Evolutionary conservation across 108 stramenopile genomes (phyloP).

Genomic region (Skeletonema potamos): DNA sequence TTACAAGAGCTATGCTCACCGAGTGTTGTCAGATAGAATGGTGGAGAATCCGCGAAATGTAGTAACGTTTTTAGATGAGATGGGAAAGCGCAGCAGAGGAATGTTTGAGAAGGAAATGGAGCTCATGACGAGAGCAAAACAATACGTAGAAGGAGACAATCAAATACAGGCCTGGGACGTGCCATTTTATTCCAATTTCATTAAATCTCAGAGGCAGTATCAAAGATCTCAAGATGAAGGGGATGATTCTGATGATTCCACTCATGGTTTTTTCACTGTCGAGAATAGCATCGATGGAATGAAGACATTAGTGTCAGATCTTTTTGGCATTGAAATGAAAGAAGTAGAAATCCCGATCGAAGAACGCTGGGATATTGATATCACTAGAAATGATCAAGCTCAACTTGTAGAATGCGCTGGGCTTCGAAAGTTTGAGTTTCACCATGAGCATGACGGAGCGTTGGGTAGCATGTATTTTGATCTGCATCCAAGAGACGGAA

Average conservation of each 20-base stretch:
- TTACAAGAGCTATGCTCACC: slow-evolving; percentile 73
- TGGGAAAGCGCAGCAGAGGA: slow-evolving; percentile 36
- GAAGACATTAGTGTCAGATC: slow-evolving; percentile 53
- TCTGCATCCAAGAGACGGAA: slow-evolving; percentile 85
- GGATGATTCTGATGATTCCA: slow-evolving; percentile 28
- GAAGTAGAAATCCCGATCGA: slow-evolving; percentile 54
- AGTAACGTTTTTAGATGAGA: slow-evolving; percentile 47
- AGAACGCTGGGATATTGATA: slow-evolving; percentile 79
- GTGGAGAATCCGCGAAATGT: slow-evolving; percentile 56
- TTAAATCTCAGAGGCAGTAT: slow-evolving; percentile 59
- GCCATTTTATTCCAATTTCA: slow-evolving; percentile 62
- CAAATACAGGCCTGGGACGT: slow-evolving; percentile 89
- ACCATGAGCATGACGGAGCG: slow-evolving; percentile 45
- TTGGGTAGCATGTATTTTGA: slow-evolving; percentile 95
- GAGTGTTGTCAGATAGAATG: slow-evolving; percentile 81
- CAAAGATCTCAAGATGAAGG: slow-evolving; percentile 35
- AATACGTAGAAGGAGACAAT: slow-evolving; percentile 57
- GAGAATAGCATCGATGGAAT: slow-evolving; percentile 74
- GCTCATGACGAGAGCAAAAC: slow-evolving; percentile 54
- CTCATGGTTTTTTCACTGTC: slow-evolving; percentile 68
- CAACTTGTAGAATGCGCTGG: not conserved
- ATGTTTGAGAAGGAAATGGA: slow-evolving; percentile 62
- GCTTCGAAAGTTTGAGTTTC: slow-evolving; percentile 75
- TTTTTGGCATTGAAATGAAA: slow-evolving; percentile 85
- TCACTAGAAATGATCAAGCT: not conserved